phyloP scores from a whole-genome alignment of 768 basidiomycete genomes.

The Trametes coccinea region DNA sequence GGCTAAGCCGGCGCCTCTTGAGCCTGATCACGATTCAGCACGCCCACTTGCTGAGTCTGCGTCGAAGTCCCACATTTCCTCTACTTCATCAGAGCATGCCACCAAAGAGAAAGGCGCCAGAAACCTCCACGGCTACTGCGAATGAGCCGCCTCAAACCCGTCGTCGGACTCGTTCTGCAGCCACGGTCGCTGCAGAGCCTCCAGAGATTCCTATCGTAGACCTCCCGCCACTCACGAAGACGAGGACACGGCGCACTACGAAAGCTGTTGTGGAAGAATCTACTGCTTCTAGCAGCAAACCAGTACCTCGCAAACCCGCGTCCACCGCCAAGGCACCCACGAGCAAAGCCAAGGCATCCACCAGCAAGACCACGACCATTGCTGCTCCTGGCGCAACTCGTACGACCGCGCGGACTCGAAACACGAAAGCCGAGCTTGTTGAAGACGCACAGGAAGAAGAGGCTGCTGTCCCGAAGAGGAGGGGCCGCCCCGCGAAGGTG shows the following conservation, averaged over 20 bases:
- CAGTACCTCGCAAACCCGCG: no score
- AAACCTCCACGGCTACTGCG: neutral
- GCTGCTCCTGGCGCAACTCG: neutral
- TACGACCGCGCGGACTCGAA: conserved; percentile 11
- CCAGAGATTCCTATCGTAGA: neutral
- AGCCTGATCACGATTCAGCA: no score
- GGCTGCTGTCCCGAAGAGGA: conserved; percentile 7
- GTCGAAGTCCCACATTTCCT: no score
- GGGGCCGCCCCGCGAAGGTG: conserved; percentile 2
- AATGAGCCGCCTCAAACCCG: conserved; percentile 23
- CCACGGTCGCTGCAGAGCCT: conserved; percentile 3
- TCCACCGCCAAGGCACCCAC: neutral
- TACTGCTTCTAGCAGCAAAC: no score
- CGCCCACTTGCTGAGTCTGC: no score
- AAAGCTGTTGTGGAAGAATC: neutral
- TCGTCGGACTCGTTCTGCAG: conserved; percentile 24
- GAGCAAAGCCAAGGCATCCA: no score
- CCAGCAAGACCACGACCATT: neutral
- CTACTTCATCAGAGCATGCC: conserved; percentile 27
- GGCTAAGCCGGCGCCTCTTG: neutral
- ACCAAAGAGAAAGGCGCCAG: conserved; percentile 33
- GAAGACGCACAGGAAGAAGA: neutral
- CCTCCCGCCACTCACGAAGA: conserved; percentile 2
- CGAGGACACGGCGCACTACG: neutral
- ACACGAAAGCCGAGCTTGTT: neutral